These are phyloP conservation scores for Fusarium nygamai DNA, from an alignment of 2,329 filamentous ascomycete genomes.

Conservation along the genomic window DNA sequence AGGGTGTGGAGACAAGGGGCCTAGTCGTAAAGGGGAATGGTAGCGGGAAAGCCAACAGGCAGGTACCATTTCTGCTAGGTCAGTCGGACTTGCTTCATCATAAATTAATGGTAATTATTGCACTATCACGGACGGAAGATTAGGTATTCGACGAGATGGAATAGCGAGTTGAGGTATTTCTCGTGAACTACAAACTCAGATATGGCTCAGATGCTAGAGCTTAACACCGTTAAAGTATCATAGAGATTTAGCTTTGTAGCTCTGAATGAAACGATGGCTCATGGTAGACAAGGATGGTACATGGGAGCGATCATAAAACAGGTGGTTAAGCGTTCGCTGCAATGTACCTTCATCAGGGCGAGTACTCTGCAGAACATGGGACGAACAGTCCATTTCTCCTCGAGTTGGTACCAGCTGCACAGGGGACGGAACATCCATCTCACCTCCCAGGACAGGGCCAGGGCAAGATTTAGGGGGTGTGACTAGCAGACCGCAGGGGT, in stretches of 20 bases:
- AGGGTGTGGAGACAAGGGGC: slow-evolving; percentile 21
- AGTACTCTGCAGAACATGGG: slow-evolving; percentile 30
- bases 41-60: slow-evolving; percentile 8
- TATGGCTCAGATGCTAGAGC: neutral
- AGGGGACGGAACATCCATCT: slow-evolving; percentile 12
- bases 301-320: slow-evolving; percentile 12
- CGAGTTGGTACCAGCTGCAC: slow-evolving; percentile 29
- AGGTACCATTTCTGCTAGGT: slow-evolving; percentile 12
- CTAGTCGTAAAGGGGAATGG: slow-evolving; percentile 29
- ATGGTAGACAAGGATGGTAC: slow-evolving; percentile 32
- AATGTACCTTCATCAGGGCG: neutral
- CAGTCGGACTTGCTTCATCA: neutral
- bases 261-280: slow-evolving; percentile 36
- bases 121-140: neutral
- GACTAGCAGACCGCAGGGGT: slow-evolving; percentile 23
- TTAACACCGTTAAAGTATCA: neutral
- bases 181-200: neutral
- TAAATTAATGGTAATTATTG: neutral
- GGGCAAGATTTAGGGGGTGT: slow-evolving; percentile 15
- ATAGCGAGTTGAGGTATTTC: neutral
- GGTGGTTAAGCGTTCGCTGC: slow-evolving; percentile 12
- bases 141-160: neutral
- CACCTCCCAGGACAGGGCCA: neutral
- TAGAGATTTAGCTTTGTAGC: slow-evolving; percentile 10
- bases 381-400: slow-evolving; percentile 32